These are phyloP conservation scores for Coprinopsis cinerea DNA, from an alignment of 768 basidiomycete genomes.

Conservation along the genomic window DNA sequence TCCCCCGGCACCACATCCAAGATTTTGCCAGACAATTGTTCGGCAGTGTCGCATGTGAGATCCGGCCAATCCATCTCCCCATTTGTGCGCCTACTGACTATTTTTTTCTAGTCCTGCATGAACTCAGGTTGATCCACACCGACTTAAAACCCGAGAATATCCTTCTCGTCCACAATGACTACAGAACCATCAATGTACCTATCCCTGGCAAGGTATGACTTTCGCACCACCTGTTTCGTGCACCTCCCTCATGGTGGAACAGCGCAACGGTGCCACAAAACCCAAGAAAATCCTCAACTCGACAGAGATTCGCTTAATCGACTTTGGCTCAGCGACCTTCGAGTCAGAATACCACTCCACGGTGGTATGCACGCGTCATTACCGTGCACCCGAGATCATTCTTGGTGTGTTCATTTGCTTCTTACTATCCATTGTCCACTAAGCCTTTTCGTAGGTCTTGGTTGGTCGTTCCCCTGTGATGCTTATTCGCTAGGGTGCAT, in stretches of 20 bases:
- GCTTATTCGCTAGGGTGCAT: constrained; percentile 98
- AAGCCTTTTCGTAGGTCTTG: constrained; percentile 57
- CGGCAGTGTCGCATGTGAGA: constrained; percentile 90
- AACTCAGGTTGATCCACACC: constrained; percentile 88
- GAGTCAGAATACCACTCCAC: constrained; percentile 98
- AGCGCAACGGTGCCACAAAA: constrained; percentile 65
- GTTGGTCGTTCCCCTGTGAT: constrained; percentile 98
- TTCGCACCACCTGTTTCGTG: constrained; percentile 1
- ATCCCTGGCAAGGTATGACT: constrained; percentile 58
- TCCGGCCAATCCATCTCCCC: constrained; percentile 16
- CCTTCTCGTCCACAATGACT: constrained; percentile 82
- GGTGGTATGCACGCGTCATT: constrained; percentile 96
- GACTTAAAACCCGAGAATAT: constrained; percentile 99
- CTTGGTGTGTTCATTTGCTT: constrained; percentile 56
- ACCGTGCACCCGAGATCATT: constrained; percentile 98
- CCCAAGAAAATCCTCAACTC: constrained; percentile 75
- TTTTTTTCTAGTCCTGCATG: constrained; percentile 69
- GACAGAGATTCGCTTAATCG: constrained; percentile 92
- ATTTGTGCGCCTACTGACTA: constrained; percentile 16
- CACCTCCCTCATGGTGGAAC: constrained; percentile 14
- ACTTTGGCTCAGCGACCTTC: constrained; percentile 98
- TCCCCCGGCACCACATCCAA: constrained; percentile 95
- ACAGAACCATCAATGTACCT: constrained; percentile 52
- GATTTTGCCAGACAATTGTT: constrained; percentile 90
- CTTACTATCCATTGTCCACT: constrained; percentile 13